Base-by-base conservation (phyloP, 768 basidiomycete species). In the Boletus tomentosulus region DNA sequence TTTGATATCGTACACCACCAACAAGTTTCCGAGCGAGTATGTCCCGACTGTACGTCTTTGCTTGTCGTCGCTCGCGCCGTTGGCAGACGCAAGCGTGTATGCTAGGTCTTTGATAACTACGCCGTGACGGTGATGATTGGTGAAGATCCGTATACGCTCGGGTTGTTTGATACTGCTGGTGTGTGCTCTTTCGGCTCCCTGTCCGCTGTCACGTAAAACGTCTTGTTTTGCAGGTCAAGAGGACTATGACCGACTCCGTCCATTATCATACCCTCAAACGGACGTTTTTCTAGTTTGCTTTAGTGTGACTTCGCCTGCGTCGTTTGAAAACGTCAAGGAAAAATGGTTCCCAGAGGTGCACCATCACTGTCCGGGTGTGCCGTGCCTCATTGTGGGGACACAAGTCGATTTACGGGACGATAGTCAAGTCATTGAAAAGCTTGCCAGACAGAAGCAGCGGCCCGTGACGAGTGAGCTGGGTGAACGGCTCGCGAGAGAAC, bases 41-140 rank as follows among this genome's bases (percentile, higher is more conserved):
- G 96, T 98, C 47, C 95, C 95, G 53, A 97, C 95, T 62, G 94
- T 96, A 76, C 71, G 89, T 83, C 13, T 4, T 13, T 38, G 19
- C 19, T 45, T 51, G 50, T 12, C 43, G 13, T 46, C 13, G 31
- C 46, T 50, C 16, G 27, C 46, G n/a, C 35, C 22, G 41, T 55
- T 60, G 56, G 50, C 61, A 67, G 47, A 63, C 27, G 49, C 55
- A 22, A 56, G 46, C 47, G 43, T 56, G 33, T 61, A 54, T 58
- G 53, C 56, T 74, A 92, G 90, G 88, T 93, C 55, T 94, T 94
- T 72, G 92, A 96, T 74, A 96, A 96, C 74, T 95, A 95, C 75
- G 97, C 97, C 57, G 97, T 98, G 57, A 98, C 96, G n/a, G 97
- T 99, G 55, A 98, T 99, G 97, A 98, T 99, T 75, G 96, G 96